Evolutionary conservation across 1,139 yeast species (phyloP).

Genomic region (Suhomyces bolitotheri): DNA sequence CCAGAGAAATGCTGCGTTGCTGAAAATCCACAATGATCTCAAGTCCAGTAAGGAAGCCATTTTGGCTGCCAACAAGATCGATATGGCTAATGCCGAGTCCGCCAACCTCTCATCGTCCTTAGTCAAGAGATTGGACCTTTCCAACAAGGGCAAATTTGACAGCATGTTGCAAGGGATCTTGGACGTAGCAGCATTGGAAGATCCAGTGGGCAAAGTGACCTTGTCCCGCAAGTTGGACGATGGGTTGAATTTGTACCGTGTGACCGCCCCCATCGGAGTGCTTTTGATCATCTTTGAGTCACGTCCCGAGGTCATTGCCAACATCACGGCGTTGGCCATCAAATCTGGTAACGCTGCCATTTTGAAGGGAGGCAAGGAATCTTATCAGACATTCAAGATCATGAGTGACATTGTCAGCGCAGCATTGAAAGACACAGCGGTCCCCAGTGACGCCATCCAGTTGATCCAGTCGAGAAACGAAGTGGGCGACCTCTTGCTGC

Average conservation of each 20-base stretch:
- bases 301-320: slow-evolving; percentile 98
- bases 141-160: slow-evolving; percentile 82
- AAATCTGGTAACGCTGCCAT: slow-evolving; percentile 96
- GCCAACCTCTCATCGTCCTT: slow-evolving; percentile 65
- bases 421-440: slow-evolving; percentile 61
- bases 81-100: slow-evolving; percentile 66
- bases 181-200: slow-evolving; percentile 85
- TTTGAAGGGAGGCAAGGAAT: slow-evolving; percentile 95
- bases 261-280: slow-evolving; percentile 95
- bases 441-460: slow-evolving; percentile 82
- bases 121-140: slow-evolving; percentile 79
- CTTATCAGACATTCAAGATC: slow-evolving; percentile 76
- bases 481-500: slow-evolving; percentile 77
- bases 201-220: slow-evolving; percentile 86
- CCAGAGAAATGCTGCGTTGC: slow-evolving; percentile 71
- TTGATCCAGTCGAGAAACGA: slow-evolving; percentile 86
- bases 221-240: slow-evolving; percentile 85
- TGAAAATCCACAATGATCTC: slow-evolving; percentile 70
- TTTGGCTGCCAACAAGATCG: slow-evolving; percentile 69
- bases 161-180: slow-evolving; percentile 91
- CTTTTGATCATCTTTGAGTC: slow-evolving; percentile 91
- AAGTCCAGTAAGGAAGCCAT: slow-evolving; percentile 58
- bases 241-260: slow-evolving; percentile 74
- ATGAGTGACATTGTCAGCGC: slow-evolving; percentile 72
- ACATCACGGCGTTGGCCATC: slow-evolving; percentile 91